These are phyloP conservation scores for Aspergillus biplanus DNA, from an alignment of 495 filamentous ascomycete genomes.

Conservation along the genomic window DNA sequence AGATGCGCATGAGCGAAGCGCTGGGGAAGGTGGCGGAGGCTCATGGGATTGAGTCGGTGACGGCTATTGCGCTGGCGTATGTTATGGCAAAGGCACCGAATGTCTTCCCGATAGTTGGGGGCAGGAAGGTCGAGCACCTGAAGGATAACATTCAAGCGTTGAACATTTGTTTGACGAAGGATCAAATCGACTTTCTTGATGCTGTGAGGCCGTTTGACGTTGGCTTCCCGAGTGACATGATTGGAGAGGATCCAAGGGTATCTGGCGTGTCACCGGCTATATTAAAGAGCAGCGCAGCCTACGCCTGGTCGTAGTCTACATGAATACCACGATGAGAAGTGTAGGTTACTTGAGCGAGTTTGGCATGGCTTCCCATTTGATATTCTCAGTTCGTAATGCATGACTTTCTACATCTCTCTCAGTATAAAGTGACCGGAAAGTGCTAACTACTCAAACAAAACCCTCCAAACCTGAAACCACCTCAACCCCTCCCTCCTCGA, in stretches of 20 bases:
- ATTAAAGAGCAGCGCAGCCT: neutral
- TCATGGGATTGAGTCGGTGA: conserved; percentile 50
- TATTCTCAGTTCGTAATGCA: too few relatives aligned
- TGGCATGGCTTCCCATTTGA: too few relatives aligned
- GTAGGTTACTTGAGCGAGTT: too few relatives aligned
- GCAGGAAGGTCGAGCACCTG: conserved; percentile 65
- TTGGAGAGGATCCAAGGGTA: neutral
- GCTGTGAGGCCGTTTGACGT: conserved; percentile 47
- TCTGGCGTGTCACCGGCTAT: neutral
- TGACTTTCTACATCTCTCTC: too few relatives aligned
- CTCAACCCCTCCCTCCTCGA: neutral
- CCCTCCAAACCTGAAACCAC: conserved; percentile 4
- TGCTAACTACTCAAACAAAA: neutral
- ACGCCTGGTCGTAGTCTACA: neutral
- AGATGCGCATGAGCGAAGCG: conserved; percentile 46
- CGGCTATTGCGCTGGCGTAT: conserved; percentile 71
- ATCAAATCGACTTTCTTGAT: conserved; percentile 63
- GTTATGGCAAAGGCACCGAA: conserved; percentile 72
- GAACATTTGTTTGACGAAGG: conserved; percentile 50
- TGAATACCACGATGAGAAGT: neutral
- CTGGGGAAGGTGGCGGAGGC: conserved; percentile 55
- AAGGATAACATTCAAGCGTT: conserved; percentile 65
- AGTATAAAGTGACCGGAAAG: too few relatives aligned
- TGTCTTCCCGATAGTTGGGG: conserved; percentile 77
- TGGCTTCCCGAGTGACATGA: conserved; percentile 48